These are phyloP conservation scores for Chimonanthus praecox DNA, from an alignment of 164 flowering plant species.

Conservation along the genomic window DNA sequence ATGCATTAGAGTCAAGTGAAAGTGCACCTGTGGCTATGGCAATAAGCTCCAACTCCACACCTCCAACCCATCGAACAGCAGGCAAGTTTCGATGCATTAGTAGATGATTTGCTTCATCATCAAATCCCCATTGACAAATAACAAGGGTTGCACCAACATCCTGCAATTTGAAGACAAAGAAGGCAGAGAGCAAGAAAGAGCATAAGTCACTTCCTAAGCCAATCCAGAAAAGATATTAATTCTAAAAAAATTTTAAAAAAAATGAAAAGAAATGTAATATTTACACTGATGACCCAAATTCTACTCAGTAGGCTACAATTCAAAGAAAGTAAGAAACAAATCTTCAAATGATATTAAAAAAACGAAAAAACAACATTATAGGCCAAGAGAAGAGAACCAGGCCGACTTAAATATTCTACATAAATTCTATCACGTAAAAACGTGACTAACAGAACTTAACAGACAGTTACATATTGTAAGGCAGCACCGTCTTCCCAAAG, in stretches of 20 bases:
- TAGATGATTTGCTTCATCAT: conserved; percentile 98
- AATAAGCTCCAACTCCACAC: conserved; percentile 93
- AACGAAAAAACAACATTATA: no score
- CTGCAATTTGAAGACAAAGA: conserved; percentile 28
- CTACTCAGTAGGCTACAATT: neutral
- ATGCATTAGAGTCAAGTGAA: neutral
- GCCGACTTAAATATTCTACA: no score
- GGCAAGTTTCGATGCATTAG: conserved; percentile 91
- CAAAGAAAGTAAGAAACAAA: neutral
- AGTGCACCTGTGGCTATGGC: conserved; percentile 94
- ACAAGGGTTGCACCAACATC: conserved; percentile 98
- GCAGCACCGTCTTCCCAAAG: neutral
- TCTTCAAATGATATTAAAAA: no score
- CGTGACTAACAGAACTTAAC: neutral
- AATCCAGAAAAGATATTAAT: neutral
- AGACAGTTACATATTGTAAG: neutral
- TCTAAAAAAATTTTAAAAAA: neutral
- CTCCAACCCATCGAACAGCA: conserved; percentile 99
- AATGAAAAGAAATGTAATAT: neutral
- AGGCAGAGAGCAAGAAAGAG: neutral
- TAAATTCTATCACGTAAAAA: no score
- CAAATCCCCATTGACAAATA: conserved; percentile 99
- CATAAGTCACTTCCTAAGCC: neutral
- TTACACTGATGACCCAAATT: neutral
- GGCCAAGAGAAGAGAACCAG: no score